A percentile compares a stretch with the other conserved stretches of the same genome.
Evolutionary conservation across 306 rosid genomes (phyloP).

Genomic region (Casuarina cunninghamiana): DNA sequence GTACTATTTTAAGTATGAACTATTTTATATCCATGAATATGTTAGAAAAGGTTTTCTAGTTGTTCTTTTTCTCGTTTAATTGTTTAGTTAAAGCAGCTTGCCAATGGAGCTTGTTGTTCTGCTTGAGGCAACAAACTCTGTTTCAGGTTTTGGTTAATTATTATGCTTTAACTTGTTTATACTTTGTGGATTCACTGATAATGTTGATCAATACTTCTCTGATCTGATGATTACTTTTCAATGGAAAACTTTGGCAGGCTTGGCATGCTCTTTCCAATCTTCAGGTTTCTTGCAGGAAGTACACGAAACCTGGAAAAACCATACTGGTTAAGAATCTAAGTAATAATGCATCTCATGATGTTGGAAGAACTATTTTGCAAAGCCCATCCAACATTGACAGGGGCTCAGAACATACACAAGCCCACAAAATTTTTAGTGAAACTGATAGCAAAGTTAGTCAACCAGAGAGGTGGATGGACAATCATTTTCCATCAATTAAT

Average conservation of each 20-base stretch:
- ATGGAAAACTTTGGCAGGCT: conserved; percentile 55
- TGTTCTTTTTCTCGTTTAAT: conserved; percentile 5
- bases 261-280: conserved; percentile 71
- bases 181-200: neutral
- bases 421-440: conserved; percentile 25
- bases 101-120: conserved; percentile 10
- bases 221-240: conserved; percentile 20
- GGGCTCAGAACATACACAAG: conserved; percentile 18
- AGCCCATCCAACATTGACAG: conserved; percentile 31
- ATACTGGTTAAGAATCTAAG: conserved; percentile 32
- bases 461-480: conserved; percentile 16
- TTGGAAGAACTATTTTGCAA: conserved; percentile 34
- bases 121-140: conserved; percentile 9
- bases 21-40: conserved; percentile 19
- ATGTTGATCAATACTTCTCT: neutral
- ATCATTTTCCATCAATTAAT: conserved; percentile 30
- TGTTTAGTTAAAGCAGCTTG: conserved; percentile 9
- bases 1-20: neutral
- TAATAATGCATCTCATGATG: conserved; percentile 30
- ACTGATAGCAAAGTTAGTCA: conserved; percentile 30
- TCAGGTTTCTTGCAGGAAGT: conserved; percentile 56
- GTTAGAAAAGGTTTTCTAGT: conserved; percentile 4
- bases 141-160: conserved; percentile 16
- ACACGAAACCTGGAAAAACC: conserved; percentile 65
- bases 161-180: conserved; percentile 3